These are phyloP conservation scores for Magnusiomyces fungicola DNA, from an alignment of 1,139 yeast species.

Conservation along the genomic window DNA sequence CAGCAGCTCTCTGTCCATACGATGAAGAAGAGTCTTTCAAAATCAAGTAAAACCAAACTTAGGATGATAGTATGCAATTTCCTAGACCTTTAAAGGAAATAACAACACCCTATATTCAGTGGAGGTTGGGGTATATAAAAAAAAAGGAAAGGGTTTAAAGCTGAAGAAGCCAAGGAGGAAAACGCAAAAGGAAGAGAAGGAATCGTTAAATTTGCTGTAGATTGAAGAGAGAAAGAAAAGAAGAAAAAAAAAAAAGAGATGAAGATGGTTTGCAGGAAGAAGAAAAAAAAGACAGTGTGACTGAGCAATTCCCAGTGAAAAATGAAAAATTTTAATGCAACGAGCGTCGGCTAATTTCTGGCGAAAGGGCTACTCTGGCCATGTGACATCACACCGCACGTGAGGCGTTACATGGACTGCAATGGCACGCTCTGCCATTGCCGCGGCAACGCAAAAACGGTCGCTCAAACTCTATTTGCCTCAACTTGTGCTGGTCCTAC, in stretches of 20 bases:
- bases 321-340: no score
- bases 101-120: constrained; percentile 22
- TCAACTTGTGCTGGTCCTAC: no score
- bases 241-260: constrained; percentile 3
- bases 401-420: no score
- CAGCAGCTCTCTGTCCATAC: constrained; percentile 36
- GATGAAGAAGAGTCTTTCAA: constrained; percentile 21
- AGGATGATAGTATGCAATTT: constrained; percentile 21
- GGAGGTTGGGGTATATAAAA: neutral
- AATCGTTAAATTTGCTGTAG: neutral
- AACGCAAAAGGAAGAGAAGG: neutral
- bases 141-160: neutral
- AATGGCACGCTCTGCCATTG: no score
- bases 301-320: no score
- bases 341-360: no score
- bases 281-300: no score
- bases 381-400: no score
- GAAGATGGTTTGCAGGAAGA: no score
- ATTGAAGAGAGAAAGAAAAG: neutral
- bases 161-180: neutral
- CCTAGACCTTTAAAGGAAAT: constrained; percentile 25
- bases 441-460: no score
- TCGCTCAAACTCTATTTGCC: no score
- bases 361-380: no score
- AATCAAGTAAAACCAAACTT: constrained; percentile 17